Evolutionary conservation across 805 yeast species (phyloP).

Genomic region (Debaryomyces hansenii): DNA sequence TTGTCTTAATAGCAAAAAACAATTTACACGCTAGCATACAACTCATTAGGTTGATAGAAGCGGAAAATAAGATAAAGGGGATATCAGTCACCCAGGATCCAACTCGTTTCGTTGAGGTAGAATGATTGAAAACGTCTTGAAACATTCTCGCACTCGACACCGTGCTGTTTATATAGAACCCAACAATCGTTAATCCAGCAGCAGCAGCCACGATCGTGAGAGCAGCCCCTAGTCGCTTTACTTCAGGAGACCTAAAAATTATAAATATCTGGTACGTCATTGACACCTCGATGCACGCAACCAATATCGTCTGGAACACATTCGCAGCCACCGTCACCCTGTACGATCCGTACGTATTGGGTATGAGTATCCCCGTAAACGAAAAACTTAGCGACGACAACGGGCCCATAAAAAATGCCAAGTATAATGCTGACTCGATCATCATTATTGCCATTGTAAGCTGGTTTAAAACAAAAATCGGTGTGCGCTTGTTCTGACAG

Average conservation of each 20-base stretch:
- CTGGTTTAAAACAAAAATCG: constrained; percentile 75
- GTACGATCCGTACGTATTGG: constrained; percentile 30
- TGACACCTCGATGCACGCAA: constrained; percentile 61
- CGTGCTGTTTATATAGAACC: constrained; percentile 57
- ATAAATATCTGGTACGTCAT: constrained; percentile 70
- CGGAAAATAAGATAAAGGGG: constrained; percentile 64
- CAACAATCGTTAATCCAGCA: constrained; percentile 56
- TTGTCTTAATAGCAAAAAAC: constrained; percentile 62
- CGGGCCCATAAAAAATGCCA: constrained; percentile 54
- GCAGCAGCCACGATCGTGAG: constrained; percentile 39
- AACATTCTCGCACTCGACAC: constrained; percentile 42
- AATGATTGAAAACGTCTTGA: constrained; percentile 10
- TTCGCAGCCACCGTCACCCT: constrained; percentile 61
- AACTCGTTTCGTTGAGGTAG: background rate
- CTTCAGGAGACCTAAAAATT: constrained; percentile 64
- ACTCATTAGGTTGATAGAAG: constrained; percentile 65
- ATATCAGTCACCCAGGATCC: constrained; percentile 46
- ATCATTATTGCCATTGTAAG: constrained; percentile 54
- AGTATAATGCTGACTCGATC: constrained; percentile 60
- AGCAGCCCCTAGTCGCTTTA: constrained; percentile 38
- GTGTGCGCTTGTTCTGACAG: constrained; percentile 53
- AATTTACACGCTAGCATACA: constrained; percentile 64
- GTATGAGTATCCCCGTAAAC: constrained; percentile 29
- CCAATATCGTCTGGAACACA: constrained; percentile 58
- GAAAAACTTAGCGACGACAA: constrained; percentile 49